Percentiles rank a stretch among this genome's conserved stretches.
These are phyloP conservation scores for Daldinia caldariorum DNA, from an alignment of 495 filamentous ascomycete genomes.

Conservation along the genomic window DNA sequence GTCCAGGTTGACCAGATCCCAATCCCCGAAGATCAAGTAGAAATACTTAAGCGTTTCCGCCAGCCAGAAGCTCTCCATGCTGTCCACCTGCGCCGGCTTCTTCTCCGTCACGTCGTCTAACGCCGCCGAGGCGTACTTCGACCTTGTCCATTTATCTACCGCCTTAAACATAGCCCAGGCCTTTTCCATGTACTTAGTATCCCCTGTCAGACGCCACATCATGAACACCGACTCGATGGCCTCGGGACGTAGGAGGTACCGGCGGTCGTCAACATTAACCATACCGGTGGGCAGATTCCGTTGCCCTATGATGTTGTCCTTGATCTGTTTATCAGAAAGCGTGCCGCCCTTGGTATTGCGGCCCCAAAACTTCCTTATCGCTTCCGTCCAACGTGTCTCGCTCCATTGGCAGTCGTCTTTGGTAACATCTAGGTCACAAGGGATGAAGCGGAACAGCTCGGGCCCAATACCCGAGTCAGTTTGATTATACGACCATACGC, in stretches of 20 bases:
- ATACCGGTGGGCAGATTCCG: conserved; percentile 67
- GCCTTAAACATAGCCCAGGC: conserved; percentile 69
- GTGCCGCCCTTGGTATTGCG: conserved; percentile 33
- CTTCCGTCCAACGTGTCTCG: conserved; percentile 44
- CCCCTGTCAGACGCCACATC: conserved; percentile 68
- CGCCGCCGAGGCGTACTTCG: conserved; percentile 46
- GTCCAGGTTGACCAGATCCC: conserved; percentile 70
- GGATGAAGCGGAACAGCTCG: conserved; percentile 69
- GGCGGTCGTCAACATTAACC: conserved; percentile 63
- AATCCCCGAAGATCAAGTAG: conserved; percentile 82
- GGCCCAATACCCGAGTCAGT: conserved; percentile 81
- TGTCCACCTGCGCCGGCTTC: conserved; percentile 50
- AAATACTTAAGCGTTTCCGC: conserved; percentile 88
- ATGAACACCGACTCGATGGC: conserved; percentile 72
- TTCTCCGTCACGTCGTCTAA: conserved; percentile 44
- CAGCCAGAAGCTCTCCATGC: conserved; percentile 65
- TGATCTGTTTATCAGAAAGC: conserved; percentile 51
- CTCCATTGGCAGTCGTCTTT: conserved; percentile 49
- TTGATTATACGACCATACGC: conserved; percentile 85
- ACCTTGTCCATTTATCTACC: conserved; percentile 46
- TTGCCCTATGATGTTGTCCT: conserved; percentile 54
- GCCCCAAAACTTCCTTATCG: conserved; percentile 48
- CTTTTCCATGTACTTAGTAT: conserved; percentile 63
- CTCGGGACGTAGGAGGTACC: conserved; percentile 76
- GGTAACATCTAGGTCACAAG: conserved; percentile 60